Evolutionary conservation across 139 green algal species (phyloP).

Genomic region (Ulvella scutata): DNA sequence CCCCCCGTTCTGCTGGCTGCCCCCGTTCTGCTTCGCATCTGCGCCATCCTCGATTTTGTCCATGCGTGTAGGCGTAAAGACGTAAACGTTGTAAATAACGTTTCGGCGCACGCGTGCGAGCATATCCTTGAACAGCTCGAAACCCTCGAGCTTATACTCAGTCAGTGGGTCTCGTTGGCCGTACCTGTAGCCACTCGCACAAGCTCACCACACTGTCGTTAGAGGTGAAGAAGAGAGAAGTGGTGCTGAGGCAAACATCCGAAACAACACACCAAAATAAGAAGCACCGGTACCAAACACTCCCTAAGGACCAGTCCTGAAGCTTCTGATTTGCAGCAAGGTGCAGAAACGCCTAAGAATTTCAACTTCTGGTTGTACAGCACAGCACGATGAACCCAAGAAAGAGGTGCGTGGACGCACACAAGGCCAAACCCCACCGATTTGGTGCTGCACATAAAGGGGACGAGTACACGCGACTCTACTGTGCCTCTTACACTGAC

Average conservation of each 20-base stretch:
- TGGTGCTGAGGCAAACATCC: neutral
- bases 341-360: no score
- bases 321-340: no score
- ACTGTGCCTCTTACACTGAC: no score
- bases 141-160: constrained; percentile 99
- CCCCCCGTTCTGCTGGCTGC: neutral
- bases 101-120: constrained; percentile 67
- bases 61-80: constrained; percentile 44
- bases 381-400: no score
- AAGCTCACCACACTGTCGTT: neutral
- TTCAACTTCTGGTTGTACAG: no score
- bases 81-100: constrained; percentile 95
- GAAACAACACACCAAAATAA: neutral
- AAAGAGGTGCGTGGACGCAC: no score
- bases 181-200: constrained; percentile 25
- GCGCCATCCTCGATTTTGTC: neutral
- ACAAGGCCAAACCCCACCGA: no score
- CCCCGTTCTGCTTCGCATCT: neutral
- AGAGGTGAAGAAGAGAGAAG: no score
- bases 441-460: no score
- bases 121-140: constrained; percentile 76
- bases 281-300: no score
- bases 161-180: constrained; percentile 79
- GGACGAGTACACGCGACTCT: no score
- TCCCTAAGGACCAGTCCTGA: no score